phyloP scores from a whole-genome alignment of 306 rosid species.

The Alnus glutinosa region DNA sequence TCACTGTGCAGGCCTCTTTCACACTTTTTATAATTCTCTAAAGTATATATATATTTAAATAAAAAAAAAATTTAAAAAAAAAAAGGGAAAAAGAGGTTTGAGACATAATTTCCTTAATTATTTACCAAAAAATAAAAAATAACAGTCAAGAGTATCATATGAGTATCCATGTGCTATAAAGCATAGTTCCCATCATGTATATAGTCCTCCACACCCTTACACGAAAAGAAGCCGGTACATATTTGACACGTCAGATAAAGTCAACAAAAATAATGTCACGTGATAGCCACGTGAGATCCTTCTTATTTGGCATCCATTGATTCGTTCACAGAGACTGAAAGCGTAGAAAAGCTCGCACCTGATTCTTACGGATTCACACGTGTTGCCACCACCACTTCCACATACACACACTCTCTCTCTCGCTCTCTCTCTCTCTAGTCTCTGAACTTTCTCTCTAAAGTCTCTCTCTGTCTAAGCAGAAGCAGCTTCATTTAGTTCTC shows the following conservation, averaged over 20 bases:
- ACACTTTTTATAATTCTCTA: too few relatives aligned
- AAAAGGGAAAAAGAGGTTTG: too few relatives aligned
- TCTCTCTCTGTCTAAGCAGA: background rate
- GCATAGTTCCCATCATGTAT: background rate
- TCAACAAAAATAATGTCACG: background rate
- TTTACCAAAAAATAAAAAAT: too few relatives aligned
- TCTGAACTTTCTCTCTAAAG: constrained; percentile 15
- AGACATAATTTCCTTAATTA: too few relatives aligned
- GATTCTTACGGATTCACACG: constrained; percentile 29
- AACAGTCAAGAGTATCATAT: background rate
- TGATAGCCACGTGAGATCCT: background rate
- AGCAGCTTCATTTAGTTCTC: constrained; percentile 15
- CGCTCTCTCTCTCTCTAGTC: background rate
- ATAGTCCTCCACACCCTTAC: background rate
- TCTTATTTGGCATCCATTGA: background rate
- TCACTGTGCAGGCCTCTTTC: too few relatives aligned
- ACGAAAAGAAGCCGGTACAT: background rate
- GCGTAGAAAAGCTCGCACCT: constrained; percentile 15
- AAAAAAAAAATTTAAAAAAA: too few relatives aligned
- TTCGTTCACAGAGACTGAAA: background rate
- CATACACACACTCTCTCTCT: constrained; percentile 4
- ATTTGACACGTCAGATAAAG: background rate
- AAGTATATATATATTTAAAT: too few relatives aligned
- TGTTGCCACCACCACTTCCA: constrained; percentile 22
- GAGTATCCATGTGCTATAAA: background rate